Evolutionary conservation across 2,329 filamentous ascomycete species (phyloP).

Genomic region (Corniculantispora saksenae): DNA sequence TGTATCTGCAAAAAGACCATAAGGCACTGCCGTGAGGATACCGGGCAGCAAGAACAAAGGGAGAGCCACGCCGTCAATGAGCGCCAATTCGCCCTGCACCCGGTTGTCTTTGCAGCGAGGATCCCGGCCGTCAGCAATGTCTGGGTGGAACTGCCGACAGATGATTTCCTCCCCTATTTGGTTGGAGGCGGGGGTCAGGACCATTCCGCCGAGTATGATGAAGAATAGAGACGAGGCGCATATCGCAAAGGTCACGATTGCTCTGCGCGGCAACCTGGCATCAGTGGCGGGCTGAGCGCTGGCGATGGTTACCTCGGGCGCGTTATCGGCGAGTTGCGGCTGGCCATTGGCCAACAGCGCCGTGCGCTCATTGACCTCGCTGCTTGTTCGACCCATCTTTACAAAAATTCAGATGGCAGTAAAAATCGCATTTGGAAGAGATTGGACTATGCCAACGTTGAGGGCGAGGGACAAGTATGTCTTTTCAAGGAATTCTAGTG

Average conservation of each 20-base stretch:
- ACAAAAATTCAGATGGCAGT: not conserved
- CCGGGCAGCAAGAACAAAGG: constrained; percentile 1
- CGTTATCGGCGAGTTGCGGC: too few species aligned
- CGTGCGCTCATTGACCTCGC: not conserved
- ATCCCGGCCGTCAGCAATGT: not conserved
- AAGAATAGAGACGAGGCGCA: not conserved
- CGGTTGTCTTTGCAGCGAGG: constrained; percentile 9
- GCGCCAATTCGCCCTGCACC: constrained; percentile 4
- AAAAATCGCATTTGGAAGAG: not conserved
- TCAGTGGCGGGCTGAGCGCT: not conserved
- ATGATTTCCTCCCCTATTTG: not conserved
- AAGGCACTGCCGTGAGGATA: constrained; percentile 9
- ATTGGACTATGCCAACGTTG: not conserved
- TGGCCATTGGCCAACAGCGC: not conserved
- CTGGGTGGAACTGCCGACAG: not conserved
- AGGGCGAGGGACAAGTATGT: not conserved
- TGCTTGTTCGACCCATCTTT: not conserved
- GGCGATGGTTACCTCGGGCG: not conserved
- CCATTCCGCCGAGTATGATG: not conserved
- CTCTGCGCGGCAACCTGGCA: not conserved
- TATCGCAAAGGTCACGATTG: not conserved
- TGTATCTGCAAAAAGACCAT: constrained; percentile 8
- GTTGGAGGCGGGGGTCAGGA: not conserved
- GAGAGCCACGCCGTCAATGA: not conserved
- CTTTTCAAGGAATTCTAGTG: not conserved